A percentile compares a stretch with the other conserved stretches of the same genome.
phyloP scores from a whole-genome alignment of 441 rosid genomes.

The Erysimum pusillum region DNA sequence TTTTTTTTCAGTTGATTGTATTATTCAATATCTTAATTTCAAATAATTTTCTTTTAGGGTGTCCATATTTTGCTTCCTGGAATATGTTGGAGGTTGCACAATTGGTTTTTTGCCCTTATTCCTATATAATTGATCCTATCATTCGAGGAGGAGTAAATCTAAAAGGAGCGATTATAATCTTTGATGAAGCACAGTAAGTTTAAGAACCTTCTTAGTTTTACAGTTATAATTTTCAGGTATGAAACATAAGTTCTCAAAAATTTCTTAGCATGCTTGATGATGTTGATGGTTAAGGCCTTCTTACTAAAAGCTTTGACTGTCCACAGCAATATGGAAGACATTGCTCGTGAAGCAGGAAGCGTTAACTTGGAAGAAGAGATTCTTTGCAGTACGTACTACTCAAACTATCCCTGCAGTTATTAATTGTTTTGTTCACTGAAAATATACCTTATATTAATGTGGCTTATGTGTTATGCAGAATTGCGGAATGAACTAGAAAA shows the following conservation, averaged over 20 bases:
- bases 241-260: conserved; percentile 19
- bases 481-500: conserved; percentile 79
- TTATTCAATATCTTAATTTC: conserved; percentile 34
- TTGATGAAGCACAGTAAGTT: conserved; percentile 99
- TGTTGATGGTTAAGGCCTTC: conserved; percentile 21
- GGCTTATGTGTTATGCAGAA: conserved; percentile 57
- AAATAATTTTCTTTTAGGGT: conserved; percentile 59
- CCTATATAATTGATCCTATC: conserved; percentile 84
- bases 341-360: conserved; percentile 96
- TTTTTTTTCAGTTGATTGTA: neutral
- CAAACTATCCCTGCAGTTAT: conserved; percentile 23
- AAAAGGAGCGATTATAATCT: conserved; percentile 81
- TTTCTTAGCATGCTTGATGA: conserved; percentile 6
- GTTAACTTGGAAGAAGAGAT: conserved; percentile 86
- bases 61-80: conserved; percentile 94
- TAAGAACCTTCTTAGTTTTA: conserved; percentile 29
- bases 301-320: conserved; percentile 29
- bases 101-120: conserved; percentile 93
- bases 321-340: conserved; percentile 94
- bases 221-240: neutral
- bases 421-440: conserved; percentile 23
- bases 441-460: conserved; percentile 46
- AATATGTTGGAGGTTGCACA: conserved; percentile 85
- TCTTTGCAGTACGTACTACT: conserved; percentile 70
- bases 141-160: conserved; percentile 91